Conservation (phyloP, 1,284 basidiomycete species). For the Dichomitus squalens region DNA sequence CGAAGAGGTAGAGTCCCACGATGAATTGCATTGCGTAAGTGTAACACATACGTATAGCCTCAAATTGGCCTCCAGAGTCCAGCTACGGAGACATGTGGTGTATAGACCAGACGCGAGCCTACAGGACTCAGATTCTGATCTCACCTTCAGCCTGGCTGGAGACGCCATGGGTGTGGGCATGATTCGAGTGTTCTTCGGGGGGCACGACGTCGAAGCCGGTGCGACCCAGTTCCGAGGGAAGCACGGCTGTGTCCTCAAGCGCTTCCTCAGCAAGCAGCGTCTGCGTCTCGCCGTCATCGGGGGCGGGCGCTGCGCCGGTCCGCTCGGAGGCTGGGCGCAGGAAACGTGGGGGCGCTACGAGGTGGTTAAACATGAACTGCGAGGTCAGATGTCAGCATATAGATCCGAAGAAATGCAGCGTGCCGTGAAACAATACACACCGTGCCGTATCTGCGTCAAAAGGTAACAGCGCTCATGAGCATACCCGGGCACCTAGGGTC, state of each 20-base stretch:
- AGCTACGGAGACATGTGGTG: too few species aligned
- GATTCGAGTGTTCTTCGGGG: conserved; percentile 25
- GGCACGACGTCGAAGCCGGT: conserved; percentile 75
- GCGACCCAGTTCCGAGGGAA: conserved; percentile 74
- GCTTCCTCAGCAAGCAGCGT: conserved; percentile 40
- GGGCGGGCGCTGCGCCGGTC: conserved; percentile 27
- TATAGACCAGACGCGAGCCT: neutral
- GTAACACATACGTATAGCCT: too few species aligned
- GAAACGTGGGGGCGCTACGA: conserved; percentile 66
- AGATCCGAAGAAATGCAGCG: neutral
- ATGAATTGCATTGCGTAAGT: too few species aligned
- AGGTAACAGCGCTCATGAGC: neutral
- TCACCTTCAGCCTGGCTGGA: neutral
- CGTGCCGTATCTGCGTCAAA: conserved; percentile 35
- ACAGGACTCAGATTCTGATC: neutral
- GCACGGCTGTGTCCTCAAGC: conserved; percentile 72
- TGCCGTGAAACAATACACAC: conserved; percentile 20
- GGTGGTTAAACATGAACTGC: conserved; percentile 75
- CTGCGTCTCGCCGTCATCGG: conserved; percentile 55
- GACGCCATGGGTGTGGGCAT: conserved; percentile 2
- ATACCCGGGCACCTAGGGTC: conserved; percentile 3
- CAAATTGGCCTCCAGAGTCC: too few species aligned
- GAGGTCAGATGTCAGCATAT: conserved; percentile 7
- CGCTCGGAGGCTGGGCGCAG: conserved; percentile 42
- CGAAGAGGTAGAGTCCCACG: too few species aligned